These are phyloP conservation scores for Fusarium sp. DNA, from an alignment of 2,329 filamentous ascomycete genomes.

Conservation along the genomic window DNA sequence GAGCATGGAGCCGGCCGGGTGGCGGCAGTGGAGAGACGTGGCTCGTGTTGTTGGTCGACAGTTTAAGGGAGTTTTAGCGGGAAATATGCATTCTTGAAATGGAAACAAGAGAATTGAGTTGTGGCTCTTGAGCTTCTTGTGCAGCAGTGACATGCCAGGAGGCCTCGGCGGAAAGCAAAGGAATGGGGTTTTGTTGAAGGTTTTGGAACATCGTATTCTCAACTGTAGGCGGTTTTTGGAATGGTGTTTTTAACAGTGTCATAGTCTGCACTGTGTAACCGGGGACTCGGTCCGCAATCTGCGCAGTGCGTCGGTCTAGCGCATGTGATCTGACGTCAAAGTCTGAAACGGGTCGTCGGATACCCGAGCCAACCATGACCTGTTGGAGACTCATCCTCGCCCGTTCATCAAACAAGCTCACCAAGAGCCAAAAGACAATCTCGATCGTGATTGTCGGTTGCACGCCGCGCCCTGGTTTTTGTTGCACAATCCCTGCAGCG, in stretches of 20 bases:
- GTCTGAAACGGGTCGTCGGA: conserved; percentile 23
- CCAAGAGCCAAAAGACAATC: conserved; percentile 17
- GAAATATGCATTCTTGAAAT: conserved; percentile 19
- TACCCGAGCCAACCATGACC: conserved; percentile 37
- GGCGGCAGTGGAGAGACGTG: conserved; percentile 23
- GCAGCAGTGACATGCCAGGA: not conserved
- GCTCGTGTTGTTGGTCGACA: conserved; percentile 28
- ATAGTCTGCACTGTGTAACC: conserved; percentile 31
- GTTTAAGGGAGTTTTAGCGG: not conserved
- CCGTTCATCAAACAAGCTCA: not conserved
- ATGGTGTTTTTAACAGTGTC: not conserved
- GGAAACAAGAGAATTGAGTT: conserved; percentile 30
- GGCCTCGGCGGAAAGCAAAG: not conserved
- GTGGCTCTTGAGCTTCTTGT: not conserved
- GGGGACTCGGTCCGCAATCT: too few species aligned
- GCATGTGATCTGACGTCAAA: conserved; percentile 14
- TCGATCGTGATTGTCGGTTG: conserved; percentile 34
- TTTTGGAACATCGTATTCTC: conserved; percentile 12
- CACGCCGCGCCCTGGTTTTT: conserved; percentile 14
- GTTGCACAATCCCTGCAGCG: conserved; percentile 38
- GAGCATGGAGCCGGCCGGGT: conserved; percentile 31
- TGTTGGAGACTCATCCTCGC: conserved; percentile 17
- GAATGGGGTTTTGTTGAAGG: conserved; percentile 1
- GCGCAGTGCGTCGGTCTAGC: conserved; percentile 29
- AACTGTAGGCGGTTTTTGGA: not conserved